phyloP scores from a whole-genome alignment of 2,329 filamentous ascomycete species.

The Colletotrichum falcatum region DNA sequence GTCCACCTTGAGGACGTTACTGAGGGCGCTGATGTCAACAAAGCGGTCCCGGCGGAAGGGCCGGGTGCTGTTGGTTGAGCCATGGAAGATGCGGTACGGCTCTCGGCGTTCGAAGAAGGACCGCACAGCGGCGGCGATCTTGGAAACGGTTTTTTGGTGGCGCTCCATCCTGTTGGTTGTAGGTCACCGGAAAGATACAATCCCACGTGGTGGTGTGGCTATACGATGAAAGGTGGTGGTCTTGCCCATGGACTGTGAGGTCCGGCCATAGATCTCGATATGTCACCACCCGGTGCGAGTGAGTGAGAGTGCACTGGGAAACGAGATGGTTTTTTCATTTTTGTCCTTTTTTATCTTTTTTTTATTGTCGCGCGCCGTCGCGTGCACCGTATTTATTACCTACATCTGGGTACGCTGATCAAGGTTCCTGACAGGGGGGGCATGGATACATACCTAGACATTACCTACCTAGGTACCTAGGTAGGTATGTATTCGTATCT shows the following conservation, averaged over 20 bases:
- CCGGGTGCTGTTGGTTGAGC: conserved; percentile 80
- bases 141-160: conserved; percentile 61
- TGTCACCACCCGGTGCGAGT: not conserved
- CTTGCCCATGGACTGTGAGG: not conserved
- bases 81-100: conserved; percentile 82
- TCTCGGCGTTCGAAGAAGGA: conserved; percentile 60
- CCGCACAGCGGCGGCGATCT: conserved; percentile 61
- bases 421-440: conserved; percentile 29
- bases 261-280: conserved; percentile 1
- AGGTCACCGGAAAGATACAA: not conserved
- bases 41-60: conserved; percentile 58
- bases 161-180: conserved; percentile 57
- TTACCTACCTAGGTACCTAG: not conserved
- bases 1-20: conserved; percentile 74
- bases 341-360: conserved; percentile 22
- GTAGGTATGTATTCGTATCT: too few relatives aligned
- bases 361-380: conserved; percentile 11
- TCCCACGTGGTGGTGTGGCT: not conserved
- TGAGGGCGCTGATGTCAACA: conserved; percentile 75
- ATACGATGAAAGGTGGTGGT: not conserved
- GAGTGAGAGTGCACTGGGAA: not conserved
- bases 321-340: conserved; percentile 18
- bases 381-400: conserved; percentile 1
- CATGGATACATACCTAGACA: too few relatives aligned
- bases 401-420: conserved; percentile 5